Percentiles rank a stretch among this genome's conserved stretches.
Conservation (phyloP, 371 early-diverging fungal species). For the Lichtheimia corymbifera region DNA sequence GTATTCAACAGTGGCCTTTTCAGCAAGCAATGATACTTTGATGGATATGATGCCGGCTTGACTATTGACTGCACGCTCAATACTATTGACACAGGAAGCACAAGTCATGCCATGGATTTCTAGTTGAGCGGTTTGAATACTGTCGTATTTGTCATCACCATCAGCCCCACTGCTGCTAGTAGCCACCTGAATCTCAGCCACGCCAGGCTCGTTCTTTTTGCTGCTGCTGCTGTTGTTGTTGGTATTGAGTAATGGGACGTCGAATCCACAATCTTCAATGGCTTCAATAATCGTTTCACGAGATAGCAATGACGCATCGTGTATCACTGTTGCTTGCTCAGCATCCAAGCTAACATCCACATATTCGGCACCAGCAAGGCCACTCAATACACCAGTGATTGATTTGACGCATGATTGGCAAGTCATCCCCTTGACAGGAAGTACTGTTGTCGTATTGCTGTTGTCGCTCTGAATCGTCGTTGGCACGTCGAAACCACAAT, state of each 20-base stretch:
- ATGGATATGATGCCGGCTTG: conserved; percentile 55
- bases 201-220: neutral
- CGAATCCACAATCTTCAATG: conserved; percentile 54
- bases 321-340: conserved; percentile 44
- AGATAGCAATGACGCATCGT: conserved; percentile 23
- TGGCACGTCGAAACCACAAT: conserved; percentile 37
- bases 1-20: conserved; percentile 78
- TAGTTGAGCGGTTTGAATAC: conserved; percentile 12
- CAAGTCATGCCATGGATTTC: conserved; percentile 83
- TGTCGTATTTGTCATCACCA: neutral
- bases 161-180: neutral
- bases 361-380: conserved; percentile 39
- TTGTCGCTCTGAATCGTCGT: neutral
- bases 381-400: conserved; percentile 53
- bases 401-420: conserved; percentile 83
- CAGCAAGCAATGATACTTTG: conserved; percentile 75
- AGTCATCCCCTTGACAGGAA: conserved; percentile 80
- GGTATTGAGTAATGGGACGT: conserved; percentile 15
- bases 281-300: conserved; percentile 31
- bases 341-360: conserved; percentile 46
- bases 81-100: conserved; percentile 79
- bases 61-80: conserved; percentile 60
- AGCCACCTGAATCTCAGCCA: neutral
- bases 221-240: neutral
- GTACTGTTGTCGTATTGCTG: conserved; percentile 15